phyloP scores from a whole-genome alignment of 1,139 yeast genomes.

The Saccharomycopsis hybrid region DNA sequence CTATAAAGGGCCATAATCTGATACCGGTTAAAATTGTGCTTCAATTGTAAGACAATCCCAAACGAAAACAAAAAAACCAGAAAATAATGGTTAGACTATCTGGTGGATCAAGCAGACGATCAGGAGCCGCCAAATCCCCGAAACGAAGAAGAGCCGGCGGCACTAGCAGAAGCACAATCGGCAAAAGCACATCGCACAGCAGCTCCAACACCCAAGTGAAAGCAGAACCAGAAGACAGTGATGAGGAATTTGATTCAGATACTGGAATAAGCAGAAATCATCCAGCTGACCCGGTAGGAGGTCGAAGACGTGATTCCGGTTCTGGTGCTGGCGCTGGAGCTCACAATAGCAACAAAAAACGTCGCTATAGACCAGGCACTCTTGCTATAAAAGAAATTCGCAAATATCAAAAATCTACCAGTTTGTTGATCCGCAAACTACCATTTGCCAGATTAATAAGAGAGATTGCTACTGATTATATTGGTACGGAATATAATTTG shows the following conservation, averaged over 20 bases:
- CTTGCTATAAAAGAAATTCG: constrained; percentile 73
- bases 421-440: constrained; percentile 67
- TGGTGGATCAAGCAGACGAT: constrained; percentile 3
- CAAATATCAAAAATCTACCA: constrained; percentile 71
- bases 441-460: constrained; percentile 85
- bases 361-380: constrained; percentile 67
- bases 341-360: constrained; percentile 27
- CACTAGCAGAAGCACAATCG: neutral
- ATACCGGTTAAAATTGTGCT: too few relatives aligned
- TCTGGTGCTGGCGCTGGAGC: too few relatives aligned
- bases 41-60: too few relatives aligned
- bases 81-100: constrained; percentile 7
- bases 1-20: too few relatives aligned
- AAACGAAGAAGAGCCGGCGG: neutral
- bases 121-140: neutral
- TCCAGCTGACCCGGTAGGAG: constrained; percentile 17
- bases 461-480: constrained; percentile 70
- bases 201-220: constrained; percentile 2
- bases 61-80: too few relatives aligned
- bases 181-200: neutral
- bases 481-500: constrained; percentile 50
- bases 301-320: neutral
- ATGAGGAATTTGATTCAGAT: constrained; percentile 1
- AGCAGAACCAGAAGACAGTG: constrained; percentile 2
- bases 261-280: constrained; percentile 14